Conservation (phyloP, 2,329 filamentous ascomycete genomes). For the Pseudogymnoascus sp. region DNA sequence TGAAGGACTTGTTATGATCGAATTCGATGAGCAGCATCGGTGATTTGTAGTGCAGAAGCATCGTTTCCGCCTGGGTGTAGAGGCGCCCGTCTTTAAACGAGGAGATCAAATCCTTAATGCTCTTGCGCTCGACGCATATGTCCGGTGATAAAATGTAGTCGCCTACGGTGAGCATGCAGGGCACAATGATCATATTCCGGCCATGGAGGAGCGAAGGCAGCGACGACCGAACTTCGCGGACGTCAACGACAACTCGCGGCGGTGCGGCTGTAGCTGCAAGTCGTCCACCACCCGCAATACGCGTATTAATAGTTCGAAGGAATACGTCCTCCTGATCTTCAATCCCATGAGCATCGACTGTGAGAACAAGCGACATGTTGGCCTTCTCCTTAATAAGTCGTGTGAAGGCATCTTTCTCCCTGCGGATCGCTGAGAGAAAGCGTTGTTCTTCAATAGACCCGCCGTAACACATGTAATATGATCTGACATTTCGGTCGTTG, state of each 20-base stretch:
- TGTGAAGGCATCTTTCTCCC: constrained; percentile 94
- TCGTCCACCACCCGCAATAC: constrained; percentile 87
- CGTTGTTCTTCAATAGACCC: constrained; percentile 92
- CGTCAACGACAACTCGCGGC: constrained; percentile 86
- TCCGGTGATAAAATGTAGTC: constrained; percentile 90
- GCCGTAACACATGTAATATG: constrained; percentile 96
- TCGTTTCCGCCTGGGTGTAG: constrained; percentile 85
- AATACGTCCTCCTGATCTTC: constrained; percentile 87
- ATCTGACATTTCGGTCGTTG: constrained; percentile 75
- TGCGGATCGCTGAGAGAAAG: constrained; percentile 80
- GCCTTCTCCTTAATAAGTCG: constrained; percentile 90
- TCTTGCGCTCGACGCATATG: constrained; percentile 93
- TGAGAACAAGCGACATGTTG: constrained; percentile 83
- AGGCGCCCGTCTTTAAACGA: constrained; percentile 88
- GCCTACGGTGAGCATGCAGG: constrained; percentile 91
- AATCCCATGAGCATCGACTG: constrained; percentile 56
- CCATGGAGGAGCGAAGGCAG: constrained; percentile 87
- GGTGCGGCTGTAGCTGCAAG: constrained; percentile 76
- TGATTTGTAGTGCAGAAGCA: constrained; percentile 85
- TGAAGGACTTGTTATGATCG: constrained; percentile 94
- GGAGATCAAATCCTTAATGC: constrained; percentile 79
- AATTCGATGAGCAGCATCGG: constrained; percentile 96
- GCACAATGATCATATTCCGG: constrained; percentile 77
- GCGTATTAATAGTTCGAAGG: constrained; percentile 88
- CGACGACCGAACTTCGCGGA: constrained; percentile 90